Evolutionary conservation across 176 grass and related monocot genomes (phyloP), one percentile per base, ranked within the genome.

Genomic region (Zoysia pacifica): DNA sequence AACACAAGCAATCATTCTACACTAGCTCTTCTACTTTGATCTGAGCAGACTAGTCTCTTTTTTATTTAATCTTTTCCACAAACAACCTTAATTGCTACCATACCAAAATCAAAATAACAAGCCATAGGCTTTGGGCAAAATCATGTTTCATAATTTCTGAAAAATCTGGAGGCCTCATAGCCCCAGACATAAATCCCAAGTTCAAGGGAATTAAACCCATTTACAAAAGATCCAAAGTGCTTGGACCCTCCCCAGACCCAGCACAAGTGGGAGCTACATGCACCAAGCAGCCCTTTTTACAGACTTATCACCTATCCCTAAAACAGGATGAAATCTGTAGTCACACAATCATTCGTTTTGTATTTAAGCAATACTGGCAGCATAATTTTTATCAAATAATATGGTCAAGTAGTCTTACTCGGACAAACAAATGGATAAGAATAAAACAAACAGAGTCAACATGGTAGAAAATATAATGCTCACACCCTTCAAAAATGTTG

Each of bases 311-410:
- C 6, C 69, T 5, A 51, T 18, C 37, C 45, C 13, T 0, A 49
- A 38, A 81, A 49, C 72, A 74, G 51, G 39, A 60, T 39, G 39
- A 54, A 73, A 19, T 3, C n/a, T 82, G 13, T 37, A 65, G 40
- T 73, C 71, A 82, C 12, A 53, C 2, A 54, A 53, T 36, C 38
- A 16, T 2, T 53, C 12, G 10, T 53, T 74, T 11, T 11, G 35
- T 28, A 47, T 82, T 51, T 66, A 16, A 65, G 45, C 38, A 54
- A 35, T 74, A 65, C 37, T 82, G 46, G 39, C 6, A 50, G 44
- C 6, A 11, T 62, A 64, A 3, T 56, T 40, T 36, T 74, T 74
- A 45, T 6, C 15, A 56, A 13, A 81, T 16, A 39, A 15, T 40
- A 54, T 28, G 28, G 7, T 48, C 12, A 2, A 9, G 19, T 54